These are phyloP conservation scores for Carex sylvatica DNA, from an alignment of 202 grass and related monocot genomes.

Conservation along the genomic window DNA sequence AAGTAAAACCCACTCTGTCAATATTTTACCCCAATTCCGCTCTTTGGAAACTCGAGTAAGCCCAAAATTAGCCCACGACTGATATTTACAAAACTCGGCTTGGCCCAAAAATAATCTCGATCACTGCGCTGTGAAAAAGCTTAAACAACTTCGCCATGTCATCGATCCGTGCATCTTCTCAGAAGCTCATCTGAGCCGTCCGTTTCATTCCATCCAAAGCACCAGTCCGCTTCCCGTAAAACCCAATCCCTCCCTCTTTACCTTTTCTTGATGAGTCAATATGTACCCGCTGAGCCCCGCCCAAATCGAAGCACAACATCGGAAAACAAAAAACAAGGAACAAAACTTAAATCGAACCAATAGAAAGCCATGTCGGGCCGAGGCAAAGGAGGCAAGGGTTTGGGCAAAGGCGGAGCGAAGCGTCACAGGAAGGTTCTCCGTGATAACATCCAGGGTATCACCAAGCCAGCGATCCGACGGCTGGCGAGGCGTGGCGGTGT, in stretches of 20 bases:
- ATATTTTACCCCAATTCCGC: not conserved
- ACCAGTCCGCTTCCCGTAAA: not conserved
- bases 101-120: not conserved
- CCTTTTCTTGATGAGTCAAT: not conserved
- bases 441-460: conserved; percentile 76
- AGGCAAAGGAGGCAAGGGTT: conserved; percentile 62
- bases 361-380: conserved; percentile 42
- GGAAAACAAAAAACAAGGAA: not conserved
- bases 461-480: conserved; percentile 61
- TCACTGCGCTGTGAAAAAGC: not conserved
- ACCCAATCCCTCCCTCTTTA: not conserved
- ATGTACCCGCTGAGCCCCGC: not conserved
- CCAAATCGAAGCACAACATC: not conserved
- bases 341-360: not conserved
- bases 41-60: not conserved
- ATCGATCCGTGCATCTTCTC: conserved; percentile 7
- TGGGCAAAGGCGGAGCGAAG: conserved; percentile 67
- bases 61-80: not conserved
- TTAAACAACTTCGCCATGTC: not conserved
- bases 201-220: conserved; percentile 3
- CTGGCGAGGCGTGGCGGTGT: conserved; percentile 67
- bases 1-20: too few species aligned
- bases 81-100: not conserved
- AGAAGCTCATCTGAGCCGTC: not conserved
- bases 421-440: conserved; percentile 63